Evolutionary conservation across 2,329 filamentous ascomycete genomes (phyloP).

Genomic region (Penicillium paneum): DNA sequence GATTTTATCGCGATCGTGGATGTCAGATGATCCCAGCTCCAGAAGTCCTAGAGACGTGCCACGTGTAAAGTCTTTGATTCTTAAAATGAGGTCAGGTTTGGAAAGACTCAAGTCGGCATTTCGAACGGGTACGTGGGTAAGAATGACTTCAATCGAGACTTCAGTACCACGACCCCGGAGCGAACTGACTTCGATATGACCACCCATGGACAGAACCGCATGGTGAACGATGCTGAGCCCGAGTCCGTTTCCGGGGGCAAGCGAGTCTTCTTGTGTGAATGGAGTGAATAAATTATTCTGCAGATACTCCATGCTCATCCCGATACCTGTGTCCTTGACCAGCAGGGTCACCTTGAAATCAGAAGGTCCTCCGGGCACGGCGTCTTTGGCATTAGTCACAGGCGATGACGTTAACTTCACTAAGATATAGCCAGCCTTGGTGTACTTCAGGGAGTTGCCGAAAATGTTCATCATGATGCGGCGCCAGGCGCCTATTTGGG

Average conservation of each 20-base stretch:
- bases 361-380: conserved; percentile 20
- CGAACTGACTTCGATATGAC: conserved; percentile 25
- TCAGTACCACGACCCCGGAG: background rate
- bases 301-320: conserved; percentile 26
- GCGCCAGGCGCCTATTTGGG: conserved; percentile 44
- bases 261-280: conserved; percentile 20
- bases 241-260: conserved; percentile 20
- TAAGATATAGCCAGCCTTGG: conserved; percentile 40
- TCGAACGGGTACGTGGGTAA: background rate
- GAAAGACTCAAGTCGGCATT: background rate
- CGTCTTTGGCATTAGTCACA: background rate
- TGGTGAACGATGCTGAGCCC: conserved; percentile 55
- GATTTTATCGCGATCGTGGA: background rate
- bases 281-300: conserved; percentile 18
- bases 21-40: background rate
- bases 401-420: background rate
- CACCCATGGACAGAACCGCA: conserved; percentile 28
- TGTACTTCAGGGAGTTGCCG: conserved; percentile 51
- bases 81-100: background rate
- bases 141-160: background rate
- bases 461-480: conserved; percentile 51
- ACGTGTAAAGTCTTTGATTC: background rate
- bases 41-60: background rate
- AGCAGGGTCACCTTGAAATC: conserved; percentile 18
- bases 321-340: conserved; percentile 31